These are phyloP conservation scores for Casuarina glauca DNA, from an alignment of 306 rosid species.

Conservation along the genomic window DNA sequence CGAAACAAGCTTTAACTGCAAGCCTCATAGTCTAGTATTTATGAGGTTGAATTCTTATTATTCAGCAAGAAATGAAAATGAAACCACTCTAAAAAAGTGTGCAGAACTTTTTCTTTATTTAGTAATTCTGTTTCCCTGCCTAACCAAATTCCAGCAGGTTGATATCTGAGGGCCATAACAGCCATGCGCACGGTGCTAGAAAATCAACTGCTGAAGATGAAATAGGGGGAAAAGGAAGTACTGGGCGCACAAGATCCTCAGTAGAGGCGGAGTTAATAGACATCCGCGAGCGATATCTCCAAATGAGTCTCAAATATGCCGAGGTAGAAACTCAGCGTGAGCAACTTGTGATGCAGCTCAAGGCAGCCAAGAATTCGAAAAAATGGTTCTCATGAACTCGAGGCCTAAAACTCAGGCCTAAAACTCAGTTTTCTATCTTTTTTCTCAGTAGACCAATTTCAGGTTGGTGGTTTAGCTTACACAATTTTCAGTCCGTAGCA, in stretches of 20 bases:
- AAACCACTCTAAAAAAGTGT: neutral
- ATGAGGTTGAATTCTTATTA: neutral
- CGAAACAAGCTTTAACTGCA: neutral
- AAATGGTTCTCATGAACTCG: slow-evolving; percentile 61
- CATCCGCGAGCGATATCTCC: slow-evolving; percentile 75
- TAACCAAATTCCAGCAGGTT: slow-evolving; percentile 42
- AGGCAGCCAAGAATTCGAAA: slow-evolving; percentile 46
- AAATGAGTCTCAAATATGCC: slow-evolving; percentile 92
- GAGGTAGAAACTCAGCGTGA: slow-evolving; percentile 92
- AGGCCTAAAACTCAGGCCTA: neutral
- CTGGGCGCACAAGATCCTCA: slow-evolving; percentile 56
- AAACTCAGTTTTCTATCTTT: slow-evolving; percentile 11
- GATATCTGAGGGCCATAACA: slow-evolving; percentile 38
- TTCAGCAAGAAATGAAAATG: neutral
- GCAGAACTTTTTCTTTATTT: neutral
- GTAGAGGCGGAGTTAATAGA: slow-evolving; percentile 87
- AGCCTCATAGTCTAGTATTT: neutral
- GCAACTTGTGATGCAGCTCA: slow-evolving; percentile 91
- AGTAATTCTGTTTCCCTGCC: neutral
- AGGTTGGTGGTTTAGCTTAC: slow-evolving; percentile 37
- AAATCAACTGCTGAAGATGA: slow-evolving; percentile 52
- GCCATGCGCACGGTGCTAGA: slow-evolving; percentile 35
- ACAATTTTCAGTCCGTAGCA: slow-evolving; percentile 29
- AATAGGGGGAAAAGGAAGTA: slow-evolving; percentile 50
- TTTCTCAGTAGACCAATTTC: slow-evolving; percentile 34